Conservation (phyloP, 1,284 basidiomycete genomes). For the Termitomyces sp. region DNA sequence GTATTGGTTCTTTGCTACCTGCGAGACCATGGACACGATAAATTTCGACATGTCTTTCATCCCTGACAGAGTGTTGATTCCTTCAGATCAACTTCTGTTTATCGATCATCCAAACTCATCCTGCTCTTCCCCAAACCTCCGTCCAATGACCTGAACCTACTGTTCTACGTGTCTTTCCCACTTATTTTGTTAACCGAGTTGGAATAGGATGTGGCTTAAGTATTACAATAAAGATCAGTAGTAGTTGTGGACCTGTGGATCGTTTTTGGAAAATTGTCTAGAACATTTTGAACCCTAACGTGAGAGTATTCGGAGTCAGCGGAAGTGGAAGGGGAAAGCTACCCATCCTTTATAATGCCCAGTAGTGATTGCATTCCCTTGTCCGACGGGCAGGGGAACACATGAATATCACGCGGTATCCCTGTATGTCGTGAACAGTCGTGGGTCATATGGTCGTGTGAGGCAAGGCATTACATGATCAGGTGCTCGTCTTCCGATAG, state of each 20-base stretch:
- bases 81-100: too few species aligned
- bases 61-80: too few species aligned
- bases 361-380: slow-evolving; percentile 17
- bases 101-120: too few species aligned
- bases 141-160: too few species aligned
- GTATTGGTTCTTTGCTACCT: not conserved
- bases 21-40: not conserved
- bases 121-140: too few species aligned
- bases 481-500: not conserved
- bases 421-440: not conserved
- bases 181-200: too few species aligned
- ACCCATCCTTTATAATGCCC: slow-evolving; percentile 7
- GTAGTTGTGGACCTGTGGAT: too few species aligned
- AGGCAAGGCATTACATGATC: not conserved
- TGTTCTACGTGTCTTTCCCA: too few species aligned
- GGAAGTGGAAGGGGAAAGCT: slow-evolving; percentile 20
- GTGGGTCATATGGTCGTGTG: not conserved
- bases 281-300: too few species aligned
- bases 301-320: slow-evolving; percentile 13
- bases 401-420: not conserved
- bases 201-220: too few species aligned
- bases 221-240: too few species aligned
- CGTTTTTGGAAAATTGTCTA: too few species aligned
- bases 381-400: slow-evolving; percentile 20
- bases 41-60: not conserved